Evolutionary conservation across 306 rosid genomes (phyloP).

Genomic region (Sechiopsis laciniata): DNA sequence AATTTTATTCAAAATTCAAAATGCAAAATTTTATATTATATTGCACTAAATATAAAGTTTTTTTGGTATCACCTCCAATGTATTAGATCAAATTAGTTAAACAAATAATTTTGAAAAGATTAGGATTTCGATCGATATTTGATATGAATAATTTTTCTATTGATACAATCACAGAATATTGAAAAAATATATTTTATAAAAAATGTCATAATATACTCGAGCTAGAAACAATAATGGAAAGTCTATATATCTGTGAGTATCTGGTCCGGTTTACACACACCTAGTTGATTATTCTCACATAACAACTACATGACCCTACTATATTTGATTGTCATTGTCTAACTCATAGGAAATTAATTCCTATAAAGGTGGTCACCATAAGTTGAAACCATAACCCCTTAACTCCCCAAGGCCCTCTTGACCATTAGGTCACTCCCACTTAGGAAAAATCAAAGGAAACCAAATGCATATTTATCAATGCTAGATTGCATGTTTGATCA

Average conservation of each 20-base stretch:
- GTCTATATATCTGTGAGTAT: too few species aligned
- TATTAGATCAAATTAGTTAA: not conserved
- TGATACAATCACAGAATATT: not conserved
- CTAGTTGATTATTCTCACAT: too few species aligned
- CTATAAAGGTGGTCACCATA: too few species aligned
- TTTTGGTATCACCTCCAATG: not conserved
- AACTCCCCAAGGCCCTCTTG: too few species aligned
- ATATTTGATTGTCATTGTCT: too few species aligned
- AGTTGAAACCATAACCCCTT: too few species aligned
- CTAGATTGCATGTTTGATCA: not conserved
- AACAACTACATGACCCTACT: too few species aligned
- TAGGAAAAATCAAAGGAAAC: not conserved
- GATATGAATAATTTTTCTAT: not conserved
- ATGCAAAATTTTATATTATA: not conserved
- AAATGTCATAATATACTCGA: too few species aligned
- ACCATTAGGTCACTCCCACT: too few species aligned
- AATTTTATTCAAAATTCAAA: not conserved
- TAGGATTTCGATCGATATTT: not conserved
- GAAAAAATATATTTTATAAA: not conserved
- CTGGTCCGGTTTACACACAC: too few species aligned
- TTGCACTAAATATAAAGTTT: not conserved
- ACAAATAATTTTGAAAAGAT: not conserved
- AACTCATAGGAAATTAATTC: too few species aligned
- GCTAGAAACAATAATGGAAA: too few species aligned
- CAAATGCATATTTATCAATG: not conserved